Base-by-base conservation (phyloP, 495 filamentous ascomycete genomes). In the Lasiosphaeris hirsuta region DNA sequence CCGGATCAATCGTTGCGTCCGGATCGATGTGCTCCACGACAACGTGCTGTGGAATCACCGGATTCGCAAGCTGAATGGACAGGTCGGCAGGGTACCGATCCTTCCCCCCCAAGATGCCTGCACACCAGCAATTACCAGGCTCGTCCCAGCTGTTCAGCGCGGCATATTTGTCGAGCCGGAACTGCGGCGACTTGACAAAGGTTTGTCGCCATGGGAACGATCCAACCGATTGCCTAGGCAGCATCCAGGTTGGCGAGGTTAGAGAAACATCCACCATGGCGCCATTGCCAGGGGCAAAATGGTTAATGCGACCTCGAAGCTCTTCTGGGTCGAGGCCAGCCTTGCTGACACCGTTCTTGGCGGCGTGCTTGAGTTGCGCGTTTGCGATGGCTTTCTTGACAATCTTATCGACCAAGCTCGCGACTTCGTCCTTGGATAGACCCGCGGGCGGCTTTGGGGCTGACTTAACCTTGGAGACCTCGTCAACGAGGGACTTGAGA, bases 121-220 rank as follows among this genome's bases (percentile, higher is more conserved):
- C 76, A 69, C 87, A 88, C 83, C 83, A 90, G 69, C 86, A 89
- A 41, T 89, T 81, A 34, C 83, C 84, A 15, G 81, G 75, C 34
- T 89, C 83, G 3, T 75, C 68, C 82, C 86, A 88, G 33, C 64
- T 65, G 3, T 67, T 62, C 11, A 89, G 70, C 0, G 85, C 87
- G 8, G 66, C 64, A 2, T 23, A 34, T 4, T 60, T 64, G 18
- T 73, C 68, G 3, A 58, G 42, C 14, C 51, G 44, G 59, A 55
- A 76, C 39, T 7, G 52, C 69, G 72, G 50, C 54, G 49, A 33
- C 55, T 56, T 33, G 57, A 52, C 63, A 36, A 42, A 52, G 54
- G 45, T 58, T 48, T 61, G 41, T 56, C 35, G n/a, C 66, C 57
- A 39, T 63, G 46, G 33, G 47, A 30, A 30, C 23, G 23, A 30